Conservation (phyloP, 768 basidiomycete genomes). For the Multifurca ochricompacta region DNA sequence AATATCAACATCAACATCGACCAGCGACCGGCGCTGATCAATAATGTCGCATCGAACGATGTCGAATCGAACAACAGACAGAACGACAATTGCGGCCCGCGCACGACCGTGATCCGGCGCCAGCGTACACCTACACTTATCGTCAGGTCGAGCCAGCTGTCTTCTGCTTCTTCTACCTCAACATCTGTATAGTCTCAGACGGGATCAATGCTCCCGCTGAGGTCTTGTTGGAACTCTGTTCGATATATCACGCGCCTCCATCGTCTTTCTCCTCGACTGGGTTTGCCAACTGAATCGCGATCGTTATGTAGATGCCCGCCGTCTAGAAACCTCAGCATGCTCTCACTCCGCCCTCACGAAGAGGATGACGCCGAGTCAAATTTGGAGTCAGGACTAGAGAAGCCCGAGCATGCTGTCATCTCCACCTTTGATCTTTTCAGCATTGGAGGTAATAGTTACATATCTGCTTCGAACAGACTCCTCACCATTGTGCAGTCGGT, state of each 20-base stretch:
- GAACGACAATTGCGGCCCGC: conserved; percentile 1
- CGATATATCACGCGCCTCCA: neutral
- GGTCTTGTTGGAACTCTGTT: neutral
- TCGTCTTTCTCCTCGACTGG: neutral
- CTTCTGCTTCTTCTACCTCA: too few species aligned
- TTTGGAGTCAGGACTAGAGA: neutral
- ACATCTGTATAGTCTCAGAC: too few species aligned
- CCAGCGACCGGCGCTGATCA: too few species aligned
- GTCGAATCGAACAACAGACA: neutral
- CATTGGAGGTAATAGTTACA: conserved; percentile 58
- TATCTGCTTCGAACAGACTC: neutral
- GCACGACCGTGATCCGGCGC: too few species aligned
- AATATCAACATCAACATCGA: too few species aligned
- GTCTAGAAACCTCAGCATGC: neutral
- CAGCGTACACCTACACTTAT: too few species aligned
- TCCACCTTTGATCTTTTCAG: conserved; percentile 91
- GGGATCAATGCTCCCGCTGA: neutral
- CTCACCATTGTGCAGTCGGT: conserved; percentile 32
- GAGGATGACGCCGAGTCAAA: neutral
- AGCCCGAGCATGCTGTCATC: conserved; percentile 76
- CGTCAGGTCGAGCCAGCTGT: neutral
- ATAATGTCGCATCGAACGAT: too few species aligned
- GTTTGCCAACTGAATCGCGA: neutral
- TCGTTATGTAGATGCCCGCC: neutral
- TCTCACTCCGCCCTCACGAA: neutral